A percentile compares a stretch with the other conserved stretches of the same genome.
These are phyloP conservation scores for Astrocystis sublimbata DNA, from an alignment of 495 filamentous ascomycete species.

Conservation along the genomic window DNA sequence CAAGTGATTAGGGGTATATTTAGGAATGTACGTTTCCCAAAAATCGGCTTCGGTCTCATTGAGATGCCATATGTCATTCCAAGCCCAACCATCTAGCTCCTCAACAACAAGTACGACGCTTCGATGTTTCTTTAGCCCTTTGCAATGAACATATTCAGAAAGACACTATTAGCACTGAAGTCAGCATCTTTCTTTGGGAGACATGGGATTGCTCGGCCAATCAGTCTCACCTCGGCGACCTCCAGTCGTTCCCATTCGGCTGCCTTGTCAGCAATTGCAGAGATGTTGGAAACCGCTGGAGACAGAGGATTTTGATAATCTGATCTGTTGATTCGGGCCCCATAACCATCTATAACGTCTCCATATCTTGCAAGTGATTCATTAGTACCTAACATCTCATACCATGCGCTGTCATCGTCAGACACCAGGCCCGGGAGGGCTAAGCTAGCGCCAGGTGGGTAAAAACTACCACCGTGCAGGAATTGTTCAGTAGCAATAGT, in stretches of 20 bases:
- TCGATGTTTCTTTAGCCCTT: slow-evolving; percentile 17
- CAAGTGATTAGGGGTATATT: slow-evolving; percentile 21
- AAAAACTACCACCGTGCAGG: slow-evolving; percentile 24
- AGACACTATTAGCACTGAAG: not conserved
- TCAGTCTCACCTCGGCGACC: not conserved
- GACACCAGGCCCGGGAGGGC: not conserved
- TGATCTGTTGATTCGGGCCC: not conserved
- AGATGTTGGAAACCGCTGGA: not conserved
- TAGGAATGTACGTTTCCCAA: slow-evolving; percentile 23
- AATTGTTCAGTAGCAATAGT: slow-evolving; percentile 39
- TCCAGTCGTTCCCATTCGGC: slow-evolving; percentile 20
- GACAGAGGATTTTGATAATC: not conserved
- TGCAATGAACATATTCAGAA: not conserved
- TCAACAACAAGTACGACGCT: slow-evolving; percentile 22
- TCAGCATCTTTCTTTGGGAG: not conserved
- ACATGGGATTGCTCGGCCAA: not conserved
- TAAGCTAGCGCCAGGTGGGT: slow-evolving; percentile 22
- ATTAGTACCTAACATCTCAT: not conserved
- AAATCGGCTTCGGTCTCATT: slow-evolving; percentile 2
- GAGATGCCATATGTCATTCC: slow-evolving; percentile 28
- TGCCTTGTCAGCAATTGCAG: not conserved
- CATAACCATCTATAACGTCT: not conserved
- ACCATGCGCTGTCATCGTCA: not conserved
- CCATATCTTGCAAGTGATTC: no score
- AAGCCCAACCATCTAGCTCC: slow-evolving; percentile 23